Conservation (phyloP, 148 eudicot genomes). For the Camellia sinensis region DNA sequence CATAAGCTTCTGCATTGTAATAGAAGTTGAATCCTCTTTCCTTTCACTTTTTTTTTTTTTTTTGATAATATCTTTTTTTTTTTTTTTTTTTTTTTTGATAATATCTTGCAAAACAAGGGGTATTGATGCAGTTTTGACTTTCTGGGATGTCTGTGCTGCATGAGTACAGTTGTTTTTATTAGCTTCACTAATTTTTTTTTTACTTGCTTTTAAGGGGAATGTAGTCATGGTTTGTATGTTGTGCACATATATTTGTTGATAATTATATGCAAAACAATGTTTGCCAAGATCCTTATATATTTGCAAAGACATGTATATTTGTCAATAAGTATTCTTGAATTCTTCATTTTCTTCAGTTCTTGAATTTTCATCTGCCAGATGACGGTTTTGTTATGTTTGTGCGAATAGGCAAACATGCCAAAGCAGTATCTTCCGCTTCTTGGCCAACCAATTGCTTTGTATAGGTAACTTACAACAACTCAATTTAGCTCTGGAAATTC, state of each 20-base stretch:
- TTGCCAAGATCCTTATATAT: not conserved
- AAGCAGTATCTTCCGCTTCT: slow-evolving; percentile 97
- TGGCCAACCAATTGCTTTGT: slow-evolving; percentile 91
- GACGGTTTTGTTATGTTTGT: slow-evolving; percentile 39
- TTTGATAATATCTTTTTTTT: too few species aligned
- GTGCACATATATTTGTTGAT: not conserved
- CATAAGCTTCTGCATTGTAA: too few species aligned
- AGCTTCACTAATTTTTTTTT: too few species aligned
- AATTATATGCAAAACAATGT: too few species aligned
- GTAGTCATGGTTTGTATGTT: not conserved
- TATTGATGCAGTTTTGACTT: too few species aligned
- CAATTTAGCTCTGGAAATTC: slow-evolving; percentile 1
- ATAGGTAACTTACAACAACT: slow-evolving; percentile 54
- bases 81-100: too few species aligned
- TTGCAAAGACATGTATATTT: not conserved
- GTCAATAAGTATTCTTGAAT: not conserved
- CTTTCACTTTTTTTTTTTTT: too few species aligned
- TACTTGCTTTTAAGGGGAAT: not conserved
- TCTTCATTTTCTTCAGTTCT: slow-evolving; percentile 16
- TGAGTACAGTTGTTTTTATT: too few species aligned
- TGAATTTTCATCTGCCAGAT: slow-evolving; percentile 23
- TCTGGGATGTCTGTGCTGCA: too few species aligned
- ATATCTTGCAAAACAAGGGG: too few species aligned
- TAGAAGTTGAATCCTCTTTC: too few species aligned
- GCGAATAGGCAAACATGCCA: slow-evolving; percentile 89